A percentile compares a stretch with the other conserved stretches of the same genome.
Evolutionary conservation across 805 yeast genomes (phyloP).

Genomic region (Myxozyma vanderwaltii): DNA sequence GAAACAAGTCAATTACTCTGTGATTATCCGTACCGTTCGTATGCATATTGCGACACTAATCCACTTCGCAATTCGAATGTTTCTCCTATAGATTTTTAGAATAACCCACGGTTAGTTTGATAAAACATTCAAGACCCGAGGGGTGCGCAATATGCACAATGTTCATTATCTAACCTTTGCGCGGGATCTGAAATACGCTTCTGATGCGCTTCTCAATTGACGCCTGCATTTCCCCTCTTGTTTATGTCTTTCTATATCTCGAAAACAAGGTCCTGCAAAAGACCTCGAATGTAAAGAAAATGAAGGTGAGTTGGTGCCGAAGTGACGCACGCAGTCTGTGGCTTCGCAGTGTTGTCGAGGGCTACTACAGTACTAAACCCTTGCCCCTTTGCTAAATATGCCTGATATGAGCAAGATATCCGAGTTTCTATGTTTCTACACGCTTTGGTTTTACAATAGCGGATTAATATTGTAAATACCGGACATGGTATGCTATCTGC

Average conservation of each 20-base stretch:
- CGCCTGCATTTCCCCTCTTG: conserved; percentile 25
- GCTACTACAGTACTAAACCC: background rate
- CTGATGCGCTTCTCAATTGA: conserved; percentile 56
- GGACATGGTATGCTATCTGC: too few relatives aligned
- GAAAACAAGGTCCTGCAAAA: background rate
- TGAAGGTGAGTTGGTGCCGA: background rate
- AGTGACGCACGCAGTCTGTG: too few relatives aligned
- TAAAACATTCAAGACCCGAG: background rate
- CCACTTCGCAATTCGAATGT: conserved; percentile 89
- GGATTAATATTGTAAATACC: too few relatives aligned
- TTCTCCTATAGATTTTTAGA: conserved; percentile 53
- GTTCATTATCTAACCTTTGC: conserved; percentile 53
- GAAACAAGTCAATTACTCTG: too few relatives aligned
- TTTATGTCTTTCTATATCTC: background rate
- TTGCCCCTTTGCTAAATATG: background rate
- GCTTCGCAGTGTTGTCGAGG: background rate
- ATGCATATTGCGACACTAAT: conserved; percentile 90
- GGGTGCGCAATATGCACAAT: background rate
- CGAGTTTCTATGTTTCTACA: too few relatives aligned
- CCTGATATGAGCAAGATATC: too few relatives aligned
- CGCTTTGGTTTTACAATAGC: too few relatives aligned
- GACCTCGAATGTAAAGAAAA: background rate
- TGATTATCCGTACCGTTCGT: conserved; percentile 64
- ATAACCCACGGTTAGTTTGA: background rate
- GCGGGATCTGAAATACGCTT: conserved; percentile 59